A percentile compares a stretch with the other conserved stretches of the same genome.
These are phyloP conservation scores for Hawksworthiomyces lignivorus DNA, from an alignment of 2,329 filamentous ascomycete species.

Conservation along the genomic window DNA sequence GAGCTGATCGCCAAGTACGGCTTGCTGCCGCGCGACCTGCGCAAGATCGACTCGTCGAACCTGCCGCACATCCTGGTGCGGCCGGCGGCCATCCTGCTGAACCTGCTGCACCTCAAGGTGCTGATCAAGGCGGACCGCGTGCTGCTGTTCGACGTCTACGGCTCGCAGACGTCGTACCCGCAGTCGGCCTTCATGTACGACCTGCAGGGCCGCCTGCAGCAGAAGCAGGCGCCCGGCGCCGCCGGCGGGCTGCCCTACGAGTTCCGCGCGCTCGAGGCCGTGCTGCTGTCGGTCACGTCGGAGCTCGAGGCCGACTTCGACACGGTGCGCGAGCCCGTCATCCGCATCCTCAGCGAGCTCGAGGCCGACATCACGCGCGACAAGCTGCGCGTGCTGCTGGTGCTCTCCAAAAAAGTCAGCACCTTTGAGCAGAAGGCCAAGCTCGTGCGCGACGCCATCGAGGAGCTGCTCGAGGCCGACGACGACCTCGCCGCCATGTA, in stretches of 20 bases:
- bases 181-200: slow-evolving; percentile 98
- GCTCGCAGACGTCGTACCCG: slow-evolving; percentile 86
- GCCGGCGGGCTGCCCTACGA: slow-evolving; percentile 70
- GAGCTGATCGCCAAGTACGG: slow-evolving; percentile 97
- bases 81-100: slow-evolving; percentile 86
- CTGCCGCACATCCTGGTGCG: slow-evolving; percentile 93
- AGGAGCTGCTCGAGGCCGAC: slow-evolving; percentile 90
- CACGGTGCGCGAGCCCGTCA: slow-evolving; percentile 84
- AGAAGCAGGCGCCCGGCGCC: slow-evolving; percentile 41
- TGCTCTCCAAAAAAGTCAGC: slow-evolving; percentile 89
- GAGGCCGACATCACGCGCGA: slow-evolving; percentile 96
- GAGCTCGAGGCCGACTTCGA: slow-evolving; percentile 93
- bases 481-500: slow-evolving; percentile 96
- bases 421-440: slow-evolving; percentile 97
- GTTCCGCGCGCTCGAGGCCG: slow-evolving; percentile 90
- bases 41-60: slow-evolving; percentile 95
- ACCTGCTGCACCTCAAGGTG: slow-evolving; percentile 90
- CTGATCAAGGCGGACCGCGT: slow-evolving; percentile 90
- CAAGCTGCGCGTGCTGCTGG: slow-evolving; percentile 81
- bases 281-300: slow-evolving; percentile 86
- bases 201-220: slow-evolving; percentile 81
- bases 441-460: slow-evolving; percentile 86
- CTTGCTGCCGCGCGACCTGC: slow-evolving; percentile 83
- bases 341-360: slow-evolving; percentile 77
- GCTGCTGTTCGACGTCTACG: slow-evolving; percentile 92